These are phyloP conservation scores for Bothriochloa decipiens DNA, from an alignment of 176 grass and related monocot genomes.

Conservation along the genomic window DNA sequence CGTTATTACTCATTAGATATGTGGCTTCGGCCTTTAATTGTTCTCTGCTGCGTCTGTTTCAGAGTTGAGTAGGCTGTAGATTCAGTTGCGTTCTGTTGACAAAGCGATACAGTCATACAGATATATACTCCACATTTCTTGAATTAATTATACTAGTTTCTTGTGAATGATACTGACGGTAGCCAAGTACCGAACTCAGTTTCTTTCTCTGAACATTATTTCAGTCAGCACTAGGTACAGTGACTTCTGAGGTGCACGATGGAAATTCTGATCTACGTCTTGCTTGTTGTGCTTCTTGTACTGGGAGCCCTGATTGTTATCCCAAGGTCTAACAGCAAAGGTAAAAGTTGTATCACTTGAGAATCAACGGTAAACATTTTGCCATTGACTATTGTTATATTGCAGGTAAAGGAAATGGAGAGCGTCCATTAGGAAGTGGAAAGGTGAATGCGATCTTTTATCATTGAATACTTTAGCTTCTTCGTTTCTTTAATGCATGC, in stretches of 20 bases:
- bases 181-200: background rate
- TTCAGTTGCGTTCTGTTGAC: too few relatives aligned
- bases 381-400: background rate
- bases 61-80: background rate
- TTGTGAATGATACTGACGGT: background rate
- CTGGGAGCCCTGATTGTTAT: slow-evolving; percentile 65
- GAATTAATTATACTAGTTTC: background rate
- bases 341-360: slow-evolving; percentile 30
- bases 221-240: background rate
- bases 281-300: slow-evolving; percentile 52
- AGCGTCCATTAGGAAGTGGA: slow-evolving; percentile 13
- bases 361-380: background rate
- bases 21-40: background rate
- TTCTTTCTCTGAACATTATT: background rate
- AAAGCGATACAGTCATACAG: background rate
- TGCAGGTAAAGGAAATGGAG: slow-evolving; percentile 51
- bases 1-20: background rate
- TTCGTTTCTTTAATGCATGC: background rate
- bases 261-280: slow-evolving; percentile 55
- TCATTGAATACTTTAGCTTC: background rate
- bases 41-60: background rate
- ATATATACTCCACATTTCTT: background rate
- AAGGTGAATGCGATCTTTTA: slow-evolving; percentile 35
- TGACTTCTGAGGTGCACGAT: slow-evolving; percentile 36
- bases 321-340: slow-evolving; percentile 63